These are phyloP conservation scores for Eutypa lata DNA, from an alignment of 2,329 filamentous ascomycete species.

Conservation along the genomic window DNA sequence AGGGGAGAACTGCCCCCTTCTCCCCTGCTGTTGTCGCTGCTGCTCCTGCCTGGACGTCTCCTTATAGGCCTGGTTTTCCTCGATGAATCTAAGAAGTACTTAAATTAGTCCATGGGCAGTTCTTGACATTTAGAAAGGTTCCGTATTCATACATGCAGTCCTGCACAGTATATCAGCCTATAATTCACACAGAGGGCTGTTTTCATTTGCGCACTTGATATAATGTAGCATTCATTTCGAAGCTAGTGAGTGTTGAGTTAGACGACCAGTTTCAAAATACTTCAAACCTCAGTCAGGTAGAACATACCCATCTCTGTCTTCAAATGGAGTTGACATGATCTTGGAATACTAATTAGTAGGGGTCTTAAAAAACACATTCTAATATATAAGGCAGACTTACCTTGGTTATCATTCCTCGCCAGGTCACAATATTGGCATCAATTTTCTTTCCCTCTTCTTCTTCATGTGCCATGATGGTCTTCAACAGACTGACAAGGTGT, in stretches of 20 bases:
- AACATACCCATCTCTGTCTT: slow-evolving; percentile 71
- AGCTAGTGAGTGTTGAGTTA: slow-evolving; percentile 48
- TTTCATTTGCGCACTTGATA: slow-evolving; percentile 66
- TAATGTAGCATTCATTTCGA: slow-evolving; percentile 92
- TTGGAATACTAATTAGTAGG: background rate
- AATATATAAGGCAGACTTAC: slow-evolving; percentile 40
- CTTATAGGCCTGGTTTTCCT: slow-evolving; percentile 81
- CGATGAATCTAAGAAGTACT: slow-evolving; percentile 74
- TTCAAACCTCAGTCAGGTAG: slow-evolving; percentile 1
- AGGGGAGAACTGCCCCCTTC: slow-evolving; percentile 49
- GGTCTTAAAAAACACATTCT: too few relatives aligned
- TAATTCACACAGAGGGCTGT: slow-evolving; percentile 1
- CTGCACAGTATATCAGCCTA: slow-evolving; percentile 31
- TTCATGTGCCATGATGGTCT: slow-evolving; percentile 72
- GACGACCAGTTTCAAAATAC: background rate
- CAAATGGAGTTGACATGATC: slow-evolving; percentile 84
- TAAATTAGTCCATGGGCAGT: too few relatives aligned
- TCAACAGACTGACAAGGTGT: slow-evolving; percentile 80
- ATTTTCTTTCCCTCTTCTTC: slow-evolving; percentile 62
- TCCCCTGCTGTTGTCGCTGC: slow-evolving; percentile 47
- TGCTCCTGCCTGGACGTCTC: slow-evolving; percentile 59
- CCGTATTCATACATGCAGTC: slow-evolving; percentile 48
- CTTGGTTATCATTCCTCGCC: slow-evolving; percentile 99
- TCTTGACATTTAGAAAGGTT: background rate
- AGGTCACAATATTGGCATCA: slow-evolving; percentile 81